These are phyloP conservation scores for Mycena epipterygia DNA, from an alignment of 768 basidiomycete species.

Conservation along the genomic window DNA sequence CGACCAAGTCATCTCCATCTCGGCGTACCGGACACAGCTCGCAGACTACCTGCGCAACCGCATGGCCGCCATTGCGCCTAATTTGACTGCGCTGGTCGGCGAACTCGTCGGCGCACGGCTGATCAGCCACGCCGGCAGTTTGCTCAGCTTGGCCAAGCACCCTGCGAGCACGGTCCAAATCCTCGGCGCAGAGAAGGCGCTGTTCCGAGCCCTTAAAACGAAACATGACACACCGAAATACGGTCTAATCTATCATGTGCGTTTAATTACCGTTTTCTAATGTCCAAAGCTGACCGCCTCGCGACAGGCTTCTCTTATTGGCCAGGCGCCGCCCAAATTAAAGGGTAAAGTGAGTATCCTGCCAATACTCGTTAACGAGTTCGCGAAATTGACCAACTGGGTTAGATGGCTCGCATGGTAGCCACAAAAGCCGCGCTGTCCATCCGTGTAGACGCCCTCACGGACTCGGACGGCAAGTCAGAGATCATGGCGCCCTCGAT, in stretches of 20 bases:
- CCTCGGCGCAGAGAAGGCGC: conserved; percentile 96
- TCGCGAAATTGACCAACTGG: conserved; percentile 9
- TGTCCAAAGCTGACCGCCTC: conserved; percentile 24
- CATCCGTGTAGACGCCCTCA: conserved; percentile 97
- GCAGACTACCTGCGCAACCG: conserved; percentile 97
- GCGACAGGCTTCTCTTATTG: conserved; percentile 90
- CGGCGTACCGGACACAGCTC: conserved; percentile 93
- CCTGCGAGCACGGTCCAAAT: conserved; percentile 99
- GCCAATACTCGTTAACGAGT: background rate
- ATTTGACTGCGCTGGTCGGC: conserved; percentile 92
- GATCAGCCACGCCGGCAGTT: conserved; percentile 95
- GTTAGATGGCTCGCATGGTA: conserved; percentile 99
- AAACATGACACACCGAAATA: conserved; percentile 99
- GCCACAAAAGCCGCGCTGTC: conserved; percentile 98
- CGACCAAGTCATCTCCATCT: conserved; percentile 98
- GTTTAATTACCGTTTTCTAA: conserved; percentile 40
- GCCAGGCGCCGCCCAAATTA: conserved; percentile 96
- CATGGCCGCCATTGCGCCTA: conserved; percentile 98
- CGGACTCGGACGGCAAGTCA: conserved; percentile 92
- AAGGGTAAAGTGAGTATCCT: conserved; percentile 86
- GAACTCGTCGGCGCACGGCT: conserved; percentile 94
- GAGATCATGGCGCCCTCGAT: conserved; percentile 85
- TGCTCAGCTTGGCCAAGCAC: conserved; percentile 96
- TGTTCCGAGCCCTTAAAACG: conserved; percentile 98
- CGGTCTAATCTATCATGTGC: conserved; percentile 97